Conservation (phyloP, 2,329 filamentous ascomycete genomes). For the Amesomyces nigricolor region DNA sequence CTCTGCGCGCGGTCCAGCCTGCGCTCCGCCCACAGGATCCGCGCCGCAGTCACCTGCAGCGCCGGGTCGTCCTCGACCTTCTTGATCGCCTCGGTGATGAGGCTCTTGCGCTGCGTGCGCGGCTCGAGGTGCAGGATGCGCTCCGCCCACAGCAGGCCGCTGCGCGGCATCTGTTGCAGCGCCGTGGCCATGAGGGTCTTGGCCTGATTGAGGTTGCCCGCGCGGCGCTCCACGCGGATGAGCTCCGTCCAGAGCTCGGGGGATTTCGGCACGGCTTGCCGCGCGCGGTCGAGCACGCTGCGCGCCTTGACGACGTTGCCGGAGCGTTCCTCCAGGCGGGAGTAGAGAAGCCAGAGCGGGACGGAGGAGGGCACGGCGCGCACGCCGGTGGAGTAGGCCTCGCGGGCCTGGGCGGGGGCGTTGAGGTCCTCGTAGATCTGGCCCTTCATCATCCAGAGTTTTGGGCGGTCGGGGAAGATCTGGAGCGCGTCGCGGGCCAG, state of each 20-base stretch:
- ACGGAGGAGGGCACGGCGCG: constrained; percentile 80
- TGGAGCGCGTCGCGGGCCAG: constrained; percentile 82
- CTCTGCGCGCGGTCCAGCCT: constrained; percentile 88
- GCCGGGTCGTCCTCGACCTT: constrained; percentile 89
- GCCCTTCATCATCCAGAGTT: constrained; percentile 98
- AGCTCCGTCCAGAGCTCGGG: constrained; percentile 86
- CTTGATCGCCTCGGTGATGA: constrained; percentile 90
- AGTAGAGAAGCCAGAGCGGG: constrained; percentile 82
- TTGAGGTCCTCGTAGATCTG: constrained; percentile 87
- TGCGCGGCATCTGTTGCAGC: constrained; percentile 83
- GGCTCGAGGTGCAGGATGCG: constrained; percentile 92
- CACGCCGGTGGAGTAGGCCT: constrained; percentile 83
- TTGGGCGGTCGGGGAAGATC: constrained; percentile 76
- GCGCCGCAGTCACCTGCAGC: constrained; percentile 84
- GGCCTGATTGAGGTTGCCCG: constrained; percentile 75
- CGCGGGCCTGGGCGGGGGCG: constrained; percentile 76
- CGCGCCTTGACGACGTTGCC: constrained; percentile 87
- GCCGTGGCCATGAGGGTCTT: constrained; percentile 91
- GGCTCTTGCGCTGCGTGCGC: constrained; percentile 85
- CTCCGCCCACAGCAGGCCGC: constrained; percentile 85
- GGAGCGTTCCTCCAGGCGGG: constrained; percentile 77
- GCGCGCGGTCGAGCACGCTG: constrained; percentile 85
- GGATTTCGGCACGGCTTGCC: constrained; percentile 79
- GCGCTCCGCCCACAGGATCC: constrained; percentile 94
- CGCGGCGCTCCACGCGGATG: constrained; percentile 85